These are phyloP conservation scores for Manihot esculenta DNA, from an alignment of 441 rosid genomes.

Conservation along the genomic window DNA sequence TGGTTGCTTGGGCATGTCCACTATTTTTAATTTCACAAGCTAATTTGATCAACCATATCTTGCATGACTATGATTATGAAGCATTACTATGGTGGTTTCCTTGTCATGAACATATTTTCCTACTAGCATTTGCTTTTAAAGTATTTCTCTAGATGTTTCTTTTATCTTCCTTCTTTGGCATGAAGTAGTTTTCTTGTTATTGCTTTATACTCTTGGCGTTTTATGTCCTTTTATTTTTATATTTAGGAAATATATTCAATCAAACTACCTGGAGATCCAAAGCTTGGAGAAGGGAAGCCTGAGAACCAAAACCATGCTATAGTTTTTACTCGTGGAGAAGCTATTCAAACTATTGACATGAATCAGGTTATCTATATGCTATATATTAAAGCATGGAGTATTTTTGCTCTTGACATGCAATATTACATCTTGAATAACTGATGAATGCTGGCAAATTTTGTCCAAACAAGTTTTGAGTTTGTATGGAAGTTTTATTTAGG, in stretches of 20 bases:
- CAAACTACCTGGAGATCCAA: conserved; percentile 96
- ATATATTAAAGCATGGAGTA: no score
- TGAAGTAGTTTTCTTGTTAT: not conserved
- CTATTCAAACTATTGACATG: conserved; percentile 98
- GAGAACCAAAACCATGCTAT: conserved; percentile 92
- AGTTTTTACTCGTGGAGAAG: conserved; percentile 95
- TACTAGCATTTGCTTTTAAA: not conserved
- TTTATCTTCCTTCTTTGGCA: not conserved
- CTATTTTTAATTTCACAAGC: not conserved
- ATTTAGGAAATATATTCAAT: conserved; percentile 88
- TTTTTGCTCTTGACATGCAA: not conserved
- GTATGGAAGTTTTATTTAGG: no score
- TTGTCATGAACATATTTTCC: not conserved
- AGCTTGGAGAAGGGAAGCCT: conserved; percentile 98
- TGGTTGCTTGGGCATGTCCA: not conserved
- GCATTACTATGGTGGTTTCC: not conserved
- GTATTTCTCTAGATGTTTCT: not conserved
- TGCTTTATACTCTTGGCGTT: not conserved
- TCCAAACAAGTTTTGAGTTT: no score
- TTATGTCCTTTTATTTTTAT: conserved; percentile 9
- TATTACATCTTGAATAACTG: not conserved
- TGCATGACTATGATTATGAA: not conserved
- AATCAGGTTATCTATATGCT: conserved; percentile 64
- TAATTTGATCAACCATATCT: not conserved
- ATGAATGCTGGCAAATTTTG: no score